phyloP scores from a whole-genome alignment of 2,329 filamentous ascomycete species.

The Penicillium sp. region DNA sequence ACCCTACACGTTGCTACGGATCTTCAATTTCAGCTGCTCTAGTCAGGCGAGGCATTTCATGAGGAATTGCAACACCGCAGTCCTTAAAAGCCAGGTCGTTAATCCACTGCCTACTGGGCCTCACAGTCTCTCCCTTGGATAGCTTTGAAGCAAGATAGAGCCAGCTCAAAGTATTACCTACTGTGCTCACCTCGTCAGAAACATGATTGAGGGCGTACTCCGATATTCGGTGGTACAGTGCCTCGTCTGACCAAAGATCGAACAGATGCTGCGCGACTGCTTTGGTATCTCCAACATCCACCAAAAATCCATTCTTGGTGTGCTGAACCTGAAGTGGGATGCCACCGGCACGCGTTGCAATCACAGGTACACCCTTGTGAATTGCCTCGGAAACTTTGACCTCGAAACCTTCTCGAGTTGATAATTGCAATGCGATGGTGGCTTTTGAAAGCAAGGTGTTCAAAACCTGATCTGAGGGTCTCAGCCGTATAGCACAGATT shows the following conservation, averaged over 20 bases:
- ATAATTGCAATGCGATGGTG: slow-evolving; percentile 75
- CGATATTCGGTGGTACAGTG: slow-evolving; percentile 69
- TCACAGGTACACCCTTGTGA: slow-evolving; percentile 77
- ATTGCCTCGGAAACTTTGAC: slow-evolving; percentile 84
- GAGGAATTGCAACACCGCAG: slow-evolving; percentile 59
- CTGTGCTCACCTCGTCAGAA: slow-evolving; percentile 79
- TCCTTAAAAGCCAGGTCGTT: slow-evolving; percentile 73
- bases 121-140: slow-evolving; percentile 59
- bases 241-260: slow-evolving; percentile 66
- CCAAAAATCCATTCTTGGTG: slow-evolving; percentile 72
- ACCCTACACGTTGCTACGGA: slow-evolving; percentile 20
- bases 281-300: slow-evolving; percentile 70
- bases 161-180: slow-evolving; percentile 77
- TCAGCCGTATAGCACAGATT: slow-evolving; percentile 75
- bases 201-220: slow-evolving; percentile 66
- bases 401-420: slow-evolving; percentile 81
- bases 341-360: slow-evolving; percentile 75
- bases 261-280: slow-evolving; percentile 70
- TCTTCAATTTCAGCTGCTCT: slow-evolving; percentile 35
- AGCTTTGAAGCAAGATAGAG: slow-evolving; percentile 74
- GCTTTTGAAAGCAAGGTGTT: slow-evolving; percentile 75
- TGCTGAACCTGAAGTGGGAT: slow-evolving; percentile 79
- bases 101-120: slow-evolving; percentile 68
- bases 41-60: slow-evolving; percentile 62
- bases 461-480: slow-evolving; percentile 77